Conservation (phyloP, 2,329 filamentous ascomycete species). For the Aureobasidium sp. region DNA sequence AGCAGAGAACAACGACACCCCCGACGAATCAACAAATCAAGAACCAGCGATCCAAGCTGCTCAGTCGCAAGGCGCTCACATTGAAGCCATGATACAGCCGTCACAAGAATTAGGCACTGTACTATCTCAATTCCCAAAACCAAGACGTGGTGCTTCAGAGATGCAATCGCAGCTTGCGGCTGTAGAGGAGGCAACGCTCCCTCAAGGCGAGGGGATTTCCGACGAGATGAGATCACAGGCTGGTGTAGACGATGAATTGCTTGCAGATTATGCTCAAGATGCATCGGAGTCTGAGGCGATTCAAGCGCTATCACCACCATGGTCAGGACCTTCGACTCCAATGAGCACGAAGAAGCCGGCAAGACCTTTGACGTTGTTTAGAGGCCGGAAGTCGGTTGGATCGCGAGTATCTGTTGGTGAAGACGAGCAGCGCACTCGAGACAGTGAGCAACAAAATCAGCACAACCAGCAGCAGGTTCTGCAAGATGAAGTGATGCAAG, state of each 20-base stretch:
- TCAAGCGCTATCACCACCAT: not conserved
- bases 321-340: not conserved
- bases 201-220: conserved; percentile 17
- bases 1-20: not conserved
- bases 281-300: not conserved
- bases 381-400: not conserved
- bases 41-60: not conserved
- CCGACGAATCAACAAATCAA: not conserved
- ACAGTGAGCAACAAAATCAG: not conserved
- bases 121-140: not conserved
- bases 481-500: not conserved
- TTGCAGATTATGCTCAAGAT: conserved; percentile 6
- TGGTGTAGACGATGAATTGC: conserved; percentile 4
- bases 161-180: not conserved
- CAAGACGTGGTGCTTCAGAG: not conserved
- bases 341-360: conserved; percentile 1
- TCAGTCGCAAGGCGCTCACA: not conserved
- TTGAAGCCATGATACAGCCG: not conserved
- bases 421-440: not conserved
- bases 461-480: not conserved
- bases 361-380: conserved; percentile 4
- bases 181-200: not conserved
- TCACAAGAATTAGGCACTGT: conserved; percentile 10
- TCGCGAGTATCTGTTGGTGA: not conserved
- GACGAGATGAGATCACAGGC: not conserved